Base-by-base conservation (phyloP, 441 rosid species). In the Bocquillonia castaneifolia region DNA sequence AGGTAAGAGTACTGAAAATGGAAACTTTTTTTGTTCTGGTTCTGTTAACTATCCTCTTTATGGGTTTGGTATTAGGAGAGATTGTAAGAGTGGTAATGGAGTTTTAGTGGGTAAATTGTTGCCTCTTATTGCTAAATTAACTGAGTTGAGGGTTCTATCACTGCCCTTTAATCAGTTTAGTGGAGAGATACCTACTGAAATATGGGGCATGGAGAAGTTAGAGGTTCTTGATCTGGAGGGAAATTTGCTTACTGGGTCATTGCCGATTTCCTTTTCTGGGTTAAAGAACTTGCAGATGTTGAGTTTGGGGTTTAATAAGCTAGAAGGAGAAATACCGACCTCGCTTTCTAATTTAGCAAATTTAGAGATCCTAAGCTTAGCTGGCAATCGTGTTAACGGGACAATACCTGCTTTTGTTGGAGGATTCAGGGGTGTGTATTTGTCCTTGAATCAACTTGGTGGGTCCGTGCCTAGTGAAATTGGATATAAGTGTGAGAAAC, bases 221-320 rank as follows among this genome's bases (percentile, higher is more conserved):
- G 88, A 88, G 71, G 78, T 87, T 34, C 85, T 92, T 57, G 94
- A 89, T 82, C 83, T 89, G 26, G 86, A 86, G 70, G 91, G 92
- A 0, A 86, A 84, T 75, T 55, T 44, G 65, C 64, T 89, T 6
- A 42, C 75, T 51, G 91, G 86, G 51, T 68, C 67, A 12, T 65
- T 85, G 68, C 87, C 92, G 3, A 53, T 57, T 63, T 53, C 67
- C 9, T 63, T 80, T 74, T 29, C 66, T 1, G 85, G 83, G 62
- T 70, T 82, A 47, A 77, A 73, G 64, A 78, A 68, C 57, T 53
- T 85, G 67, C 72, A 82, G 71, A 86, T 83, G 76, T 80, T 81
- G 22, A 86, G 88, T 77, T 77, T 81, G 40, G 91, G 92, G 75
- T 75, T 83, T 70, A 85, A 86, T 73, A 59, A 53, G 25, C 72